These are phyloP conservation scores for Trichoderma sp. DNA, from an alignment of 2,329 filamentous ascomycete species.

Conservation along the genomic window DNA sequence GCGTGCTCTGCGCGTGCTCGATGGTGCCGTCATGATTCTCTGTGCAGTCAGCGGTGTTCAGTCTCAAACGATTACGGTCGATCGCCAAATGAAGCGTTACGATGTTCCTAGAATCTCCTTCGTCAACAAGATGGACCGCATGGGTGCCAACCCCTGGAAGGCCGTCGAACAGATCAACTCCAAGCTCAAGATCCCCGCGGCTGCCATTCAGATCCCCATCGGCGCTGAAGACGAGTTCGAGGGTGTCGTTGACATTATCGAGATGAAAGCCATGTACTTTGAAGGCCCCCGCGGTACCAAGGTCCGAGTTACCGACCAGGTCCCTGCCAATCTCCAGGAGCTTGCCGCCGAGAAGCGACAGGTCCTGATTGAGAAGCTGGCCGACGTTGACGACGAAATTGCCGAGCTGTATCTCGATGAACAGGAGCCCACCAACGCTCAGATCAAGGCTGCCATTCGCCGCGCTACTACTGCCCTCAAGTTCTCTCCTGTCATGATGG, in stretches of 20 bases:
- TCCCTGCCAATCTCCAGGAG: constrained; percentile 78
- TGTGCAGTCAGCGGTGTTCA: constrained; percentile 97
- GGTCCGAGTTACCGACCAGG: constrained; percentile 75
- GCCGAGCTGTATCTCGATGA: constrained; percentile 94
- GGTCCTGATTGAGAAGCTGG: constrained; percentile 89
- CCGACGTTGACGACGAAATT: constrained; percentile 97
- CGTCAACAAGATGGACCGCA: constrained; percentile 99
- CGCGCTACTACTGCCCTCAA: constrained; percentile 85
- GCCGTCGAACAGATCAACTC: constrained; percentile 96
- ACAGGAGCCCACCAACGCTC: constrained; percentile 72
- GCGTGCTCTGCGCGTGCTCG: constrained; percentile 88
- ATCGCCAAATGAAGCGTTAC: constrained; percentile 98
- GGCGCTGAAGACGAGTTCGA: constrained; percentile 89
- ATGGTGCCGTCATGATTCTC: constrained; percentile 97
- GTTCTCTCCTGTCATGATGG: constrained; percentile 96
- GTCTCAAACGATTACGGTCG: constrained; percentile 96
- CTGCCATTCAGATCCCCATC: constrained; percentile 93
- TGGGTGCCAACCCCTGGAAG: constrained; percentile 98
- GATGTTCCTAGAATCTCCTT: constrained; percentile 95
- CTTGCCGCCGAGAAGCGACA: constrained; percentile 80
- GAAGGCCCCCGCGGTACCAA: constrained; percentile 81
- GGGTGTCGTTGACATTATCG: constrained; percentile 88
- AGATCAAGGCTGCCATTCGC: constrained; percentile 92
- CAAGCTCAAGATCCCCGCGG: constrained; percentile 91
- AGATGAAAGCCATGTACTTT: constrained; percentile 93